Evolutionary conservation across 129 eudicot species (phyloP).

Genomic region (Chrysanthemum makinoi): DNA sequence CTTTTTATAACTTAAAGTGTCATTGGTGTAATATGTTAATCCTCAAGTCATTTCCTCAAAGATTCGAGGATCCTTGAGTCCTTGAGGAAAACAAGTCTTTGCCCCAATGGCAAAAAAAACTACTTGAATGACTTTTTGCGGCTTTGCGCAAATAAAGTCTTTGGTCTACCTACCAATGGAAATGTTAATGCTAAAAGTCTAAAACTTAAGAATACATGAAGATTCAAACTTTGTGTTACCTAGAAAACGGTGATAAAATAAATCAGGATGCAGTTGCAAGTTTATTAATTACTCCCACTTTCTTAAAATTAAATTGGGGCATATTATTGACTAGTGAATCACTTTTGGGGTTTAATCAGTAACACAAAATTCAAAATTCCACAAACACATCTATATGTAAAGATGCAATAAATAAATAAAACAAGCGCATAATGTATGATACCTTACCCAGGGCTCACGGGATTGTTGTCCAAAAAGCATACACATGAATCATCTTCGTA

Average conservation of each 20-base stretch:
- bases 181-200: no score
- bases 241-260: background rate
- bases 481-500: slow-evolving; percentile 89
- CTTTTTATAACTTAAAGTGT: no score
- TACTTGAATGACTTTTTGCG: no score
- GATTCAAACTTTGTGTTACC: background rate
- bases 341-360: background rate
- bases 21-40: no score
- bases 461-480: slow-evolving; percentile 87
- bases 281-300: background rate
- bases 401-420: background rate
- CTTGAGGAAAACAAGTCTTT: no score
- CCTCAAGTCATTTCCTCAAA: no score
- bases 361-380: background rate
- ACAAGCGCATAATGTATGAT: slow-evolving; percentile 30
- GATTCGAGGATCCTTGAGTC: no score
- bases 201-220: background rate
- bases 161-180: no score
- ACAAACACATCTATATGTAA: slow-evolving; percentile 10
- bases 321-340: background rate
- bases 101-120: no score
- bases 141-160: no score
- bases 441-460: slow-evolving; percentile 96
- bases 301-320: background rate
- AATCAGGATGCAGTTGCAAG: background rate